A percentile compares a stretch with the other conserved stretches of the same genome.
Evolutionary conservation across 768 basidiomycete species (phyloP).

Genomic region (Phlebiopsis flavidoalba): DNA sequence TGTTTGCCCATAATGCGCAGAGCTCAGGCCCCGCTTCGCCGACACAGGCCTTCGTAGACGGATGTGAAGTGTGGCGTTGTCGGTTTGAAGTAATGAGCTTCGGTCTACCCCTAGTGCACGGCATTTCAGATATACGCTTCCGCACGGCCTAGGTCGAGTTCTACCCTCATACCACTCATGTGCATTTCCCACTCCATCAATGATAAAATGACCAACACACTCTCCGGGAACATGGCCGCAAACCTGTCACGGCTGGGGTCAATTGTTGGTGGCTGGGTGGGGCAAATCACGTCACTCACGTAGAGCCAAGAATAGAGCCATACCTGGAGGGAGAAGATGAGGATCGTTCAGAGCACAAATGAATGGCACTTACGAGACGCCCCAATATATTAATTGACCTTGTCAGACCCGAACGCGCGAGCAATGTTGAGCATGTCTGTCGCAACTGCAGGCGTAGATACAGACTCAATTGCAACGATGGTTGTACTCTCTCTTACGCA

Average conservation of each 20-base stretch:
- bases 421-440: conserved; percentile 27
- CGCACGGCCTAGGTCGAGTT: background rate
- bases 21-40: conserved; percentile 18
- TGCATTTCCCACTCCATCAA: conserved; percentile 23
- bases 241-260: conserved; percentile 17
- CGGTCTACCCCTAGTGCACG: background rate
- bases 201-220: conserved; percentile 23
- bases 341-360: background rate
- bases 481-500: background rate
- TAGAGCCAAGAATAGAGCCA: conserved; percentile 15
- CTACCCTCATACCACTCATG: conserved; percentile 16
- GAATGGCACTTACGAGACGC: conserved; percentile 15
- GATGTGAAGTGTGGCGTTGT: conserved; percentile 12
- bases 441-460: conserved; percentile 22
- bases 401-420: conserved; percentile 23
- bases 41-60: conserved; percentile 17
- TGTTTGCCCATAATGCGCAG: conserved; percentile 22
- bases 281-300: background rate
- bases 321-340: conserved; percentile 6
- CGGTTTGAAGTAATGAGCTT: conserved; percentile 8
- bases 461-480: conserved; percentile 2
- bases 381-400: conserved; percentile 28
- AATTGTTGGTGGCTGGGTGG: background rate
- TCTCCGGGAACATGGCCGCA: conserved; percentile 26
- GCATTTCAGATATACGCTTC: background rate